Evolutionary conservation across 2,329 filamentous ascomycete genomes (phyloP).

Genomic region (Neofusicoccum laricinum): DNA sequence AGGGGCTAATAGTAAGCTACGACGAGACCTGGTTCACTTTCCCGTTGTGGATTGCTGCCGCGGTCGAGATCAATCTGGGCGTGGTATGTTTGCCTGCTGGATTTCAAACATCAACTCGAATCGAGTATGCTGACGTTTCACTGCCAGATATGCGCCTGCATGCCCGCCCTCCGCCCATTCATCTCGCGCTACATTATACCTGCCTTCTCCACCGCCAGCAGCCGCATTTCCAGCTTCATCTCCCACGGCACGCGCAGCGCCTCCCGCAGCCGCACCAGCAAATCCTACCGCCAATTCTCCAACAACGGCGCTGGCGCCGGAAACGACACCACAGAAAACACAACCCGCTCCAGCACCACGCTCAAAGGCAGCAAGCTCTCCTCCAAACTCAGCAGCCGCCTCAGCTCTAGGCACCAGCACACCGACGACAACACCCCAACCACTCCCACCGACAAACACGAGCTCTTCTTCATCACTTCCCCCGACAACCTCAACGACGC

Average conservation of each 20-base stretch:
- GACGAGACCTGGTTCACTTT: constrained; percentile 47
- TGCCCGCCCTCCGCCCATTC: constrained; percentile 34
- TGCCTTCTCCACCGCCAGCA: not conserved
- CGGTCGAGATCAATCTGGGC: constrained; percentile 46
- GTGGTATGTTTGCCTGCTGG: constrained; percentile 33
- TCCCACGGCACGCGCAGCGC: not conserved
- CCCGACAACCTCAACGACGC: no score
- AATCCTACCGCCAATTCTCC: not conserved
- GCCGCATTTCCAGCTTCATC: not conserved
- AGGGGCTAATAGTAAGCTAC: constrained; percentile 38
- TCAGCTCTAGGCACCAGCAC: not conserved
- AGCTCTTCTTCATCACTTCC: not conserved
- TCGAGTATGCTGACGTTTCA: not conserved
- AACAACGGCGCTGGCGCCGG: not conserved
- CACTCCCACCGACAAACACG: not conserved
- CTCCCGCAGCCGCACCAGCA: not conserved
- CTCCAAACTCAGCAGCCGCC: not conserved
- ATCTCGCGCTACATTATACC: not conserved
- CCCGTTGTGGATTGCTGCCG: constrained; percentile 47
- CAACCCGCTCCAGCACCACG: not conserved
- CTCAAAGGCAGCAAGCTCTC: not conserved
- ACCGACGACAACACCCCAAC: not conserved
- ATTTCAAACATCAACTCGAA: not conserved
- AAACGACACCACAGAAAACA: not conserved
- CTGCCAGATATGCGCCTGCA: constrained; percentile 36